These are phyloP conservation scores for Magnaporthiopsis poae DNA, from an alignment of 2,329 filamentous ascomycete species.

Conservation along the genomic window DNA sequence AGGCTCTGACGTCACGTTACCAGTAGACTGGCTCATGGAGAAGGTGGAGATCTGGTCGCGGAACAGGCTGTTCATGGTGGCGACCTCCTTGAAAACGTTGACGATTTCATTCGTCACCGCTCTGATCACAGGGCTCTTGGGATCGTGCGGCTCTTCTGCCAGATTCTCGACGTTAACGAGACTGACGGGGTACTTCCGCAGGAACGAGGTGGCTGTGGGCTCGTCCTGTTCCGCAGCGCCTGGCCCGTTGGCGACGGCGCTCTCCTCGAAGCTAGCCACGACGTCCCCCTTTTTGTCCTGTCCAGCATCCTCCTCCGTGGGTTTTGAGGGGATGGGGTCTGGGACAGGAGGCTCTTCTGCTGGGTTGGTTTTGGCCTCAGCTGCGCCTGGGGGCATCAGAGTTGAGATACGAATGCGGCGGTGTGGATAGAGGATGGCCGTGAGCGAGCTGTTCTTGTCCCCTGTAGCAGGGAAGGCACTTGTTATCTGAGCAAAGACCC, in stretches of 20 bases:
- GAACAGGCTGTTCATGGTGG: constrained; percentile 86
- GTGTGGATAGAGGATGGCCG: constrained; percentile 91
- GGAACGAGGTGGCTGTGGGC: constrained; percentile 67
- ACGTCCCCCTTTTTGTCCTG: constrained; percentile 80
- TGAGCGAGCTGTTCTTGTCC: constrained; percentile 73
- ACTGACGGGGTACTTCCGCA: constrained; percentile 84
- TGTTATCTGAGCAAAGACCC: constrained; percentile 95
- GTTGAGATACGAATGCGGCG: constrained; percentile 84
- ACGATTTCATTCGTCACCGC: constrained; percentile 96
- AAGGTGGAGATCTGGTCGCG: constrained; percentile 96
- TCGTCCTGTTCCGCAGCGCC: constrained; percentile 49
- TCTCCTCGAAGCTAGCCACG: constrained; percentile 92
- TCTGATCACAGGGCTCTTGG: constrained; percentile 78
- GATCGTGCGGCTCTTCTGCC: constrained; percentile 76
- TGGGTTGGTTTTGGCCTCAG: constrained; percentile 39
- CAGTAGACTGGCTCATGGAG: constrained; percentile 85
- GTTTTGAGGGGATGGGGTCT: constrained; percentile 50
- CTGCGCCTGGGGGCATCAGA: constrained; percentile 59
- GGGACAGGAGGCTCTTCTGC: constrained; percentile 39
- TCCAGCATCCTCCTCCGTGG: constrained; percentile 39
- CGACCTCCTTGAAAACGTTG: constrained; percentile 96
- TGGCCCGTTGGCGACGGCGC: constrained; percentile 49
- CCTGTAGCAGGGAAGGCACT: constrained; percentile 87
- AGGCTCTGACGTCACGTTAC: constrained; percentile 89
- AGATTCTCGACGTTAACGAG: constrained; percentile 93